Evolutionary conservation across 1,284 basidiomycete species (phyloP), one percentile per base, ranked within the genome.

Genomic region (Cutaneotrichosporon sp.): DNA sequence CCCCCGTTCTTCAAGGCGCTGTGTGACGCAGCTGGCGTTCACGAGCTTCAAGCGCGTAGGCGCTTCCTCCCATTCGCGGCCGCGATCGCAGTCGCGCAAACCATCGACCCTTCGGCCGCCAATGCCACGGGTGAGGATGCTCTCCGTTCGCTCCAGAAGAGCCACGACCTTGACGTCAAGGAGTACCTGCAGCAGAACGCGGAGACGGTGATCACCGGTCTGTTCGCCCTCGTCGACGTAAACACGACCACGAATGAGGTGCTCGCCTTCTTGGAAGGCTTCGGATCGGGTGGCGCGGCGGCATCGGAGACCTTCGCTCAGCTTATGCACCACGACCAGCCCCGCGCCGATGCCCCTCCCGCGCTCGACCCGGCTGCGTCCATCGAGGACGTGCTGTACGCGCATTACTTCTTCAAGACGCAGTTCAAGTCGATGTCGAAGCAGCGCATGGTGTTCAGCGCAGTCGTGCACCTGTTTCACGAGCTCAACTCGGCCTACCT

Each of bases 381-480:
- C 0, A 29, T 46, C 10, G 13, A 14, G 11, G 55, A 24, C 4
- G 54, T 67, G 2, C 53, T 67, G 18, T 58, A 56, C 4, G 60
- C 63, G 0, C 60, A 62, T 33, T 27, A 25, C n/a, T 60, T 62
- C 36, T 50, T 67, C 42, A 47, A 58, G 4, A 3, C n/a, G 2
- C 25, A 47, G 10, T 60, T 60, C 31, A 38, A 51, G 31, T 25
- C 29, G 2, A 52, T 62, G 49, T 52, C 54, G 8, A 57, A 51
- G 38, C 31, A 51, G 4, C 54, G 60, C 0, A 84, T 86, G 54
- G 86, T 87, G 3, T 94, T 92, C 74, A 89, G 92, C 66, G 84
- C 91, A 46, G 75, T 92, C 22, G 87, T 90, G 59, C 85, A 87
- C 57, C 80, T 95, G 10, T 87, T 95, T 66, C 82, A 87, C 8